A percentile compares a stretch with the other conserved stretches of the same genome.
Conservation (phyloP, 768 basidiomycete species). For the Auricularia sp. region DNA sequence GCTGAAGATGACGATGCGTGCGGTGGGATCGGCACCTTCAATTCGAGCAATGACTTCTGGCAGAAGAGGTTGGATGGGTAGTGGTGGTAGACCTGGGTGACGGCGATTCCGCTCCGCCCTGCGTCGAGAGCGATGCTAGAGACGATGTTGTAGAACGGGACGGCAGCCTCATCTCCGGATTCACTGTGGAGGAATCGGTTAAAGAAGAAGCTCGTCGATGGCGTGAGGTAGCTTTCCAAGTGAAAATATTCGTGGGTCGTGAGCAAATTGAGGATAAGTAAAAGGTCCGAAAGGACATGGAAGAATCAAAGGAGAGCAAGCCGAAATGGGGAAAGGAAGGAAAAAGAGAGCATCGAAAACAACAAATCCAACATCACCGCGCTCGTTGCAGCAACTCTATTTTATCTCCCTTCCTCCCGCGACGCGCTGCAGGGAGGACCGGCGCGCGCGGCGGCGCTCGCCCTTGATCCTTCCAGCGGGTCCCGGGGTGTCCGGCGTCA, state of each 20-base stretch:
- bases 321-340: no score
- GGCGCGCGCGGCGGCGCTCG: no score
- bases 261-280: no score
- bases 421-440: no score
- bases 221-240: background rate
- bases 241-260: background rate
- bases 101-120: background rate
- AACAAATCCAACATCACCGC: no score
- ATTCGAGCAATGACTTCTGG: slow-evolving; percentile 2
- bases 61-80: background rate
- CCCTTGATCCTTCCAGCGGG: no score
- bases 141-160: background rate
- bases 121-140: background rate
- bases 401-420: no score
- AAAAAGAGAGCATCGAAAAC: no score
- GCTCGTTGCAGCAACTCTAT: no score
- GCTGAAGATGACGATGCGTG: slow-evolving; percentile 47
- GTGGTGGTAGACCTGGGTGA: background rate
- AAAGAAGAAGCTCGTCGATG: background rate
- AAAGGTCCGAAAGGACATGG: no score
- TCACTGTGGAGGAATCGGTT: background rate
- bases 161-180: background rate
- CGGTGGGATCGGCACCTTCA: slow-evolving; percentile 2
- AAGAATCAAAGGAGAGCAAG: no score
- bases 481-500: no score